Evolutionary conservation across 495 filamentous ascomycete genomes (phyloP).

Genomic region (Friedmanniomyces endolithicus): DNA sequence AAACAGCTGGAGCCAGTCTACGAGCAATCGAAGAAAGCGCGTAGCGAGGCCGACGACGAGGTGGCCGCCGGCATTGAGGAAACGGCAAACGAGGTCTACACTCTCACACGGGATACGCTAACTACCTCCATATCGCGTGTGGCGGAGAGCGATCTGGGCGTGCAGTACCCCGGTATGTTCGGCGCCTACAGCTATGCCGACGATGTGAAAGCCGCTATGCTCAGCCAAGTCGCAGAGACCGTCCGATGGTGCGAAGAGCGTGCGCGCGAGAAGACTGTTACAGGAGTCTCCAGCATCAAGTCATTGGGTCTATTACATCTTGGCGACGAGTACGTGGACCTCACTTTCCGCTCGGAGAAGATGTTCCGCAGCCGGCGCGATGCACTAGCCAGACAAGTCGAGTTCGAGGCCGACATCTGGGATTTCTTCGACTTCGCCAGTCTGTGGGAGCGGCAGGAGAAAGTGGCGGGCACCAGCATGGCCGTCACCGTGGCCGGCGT

Average conservation of each 20-base stretch:
- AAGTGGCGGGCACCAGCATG: constrained; percentile 82
- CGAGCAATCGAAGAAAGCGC: constrained; percentile 70
- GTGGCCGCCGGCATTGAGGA: constrained; percentile 73
- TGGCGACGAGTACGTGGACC: constrained; percentile 67
- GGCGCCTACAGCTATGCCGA: constrained; percentile 85
- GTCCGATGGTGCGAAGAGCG: constrained; percentile 73
- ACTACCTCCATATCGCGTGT: constrained; percentile 56
- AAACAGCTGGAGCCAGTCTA: constrained; percentile 72
- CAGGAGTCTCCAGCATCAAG: constrained; percentile 78
- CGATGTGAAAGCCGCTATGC: constrained; percentile 78
- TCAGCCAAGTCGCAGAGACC: constrained; percentile 67
- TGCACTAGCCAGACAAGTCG: constrained; percentile 65
- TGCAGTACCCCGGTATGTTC: constrained; percentile 77
- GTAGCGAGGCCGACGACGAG: constrained; percentile 65
- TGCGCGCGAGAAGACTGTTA: constrained; percentile 62
- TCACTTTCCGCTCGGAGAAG: constrained; percentile 74
- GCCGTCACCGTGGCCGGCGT: constrained; percentile 86
- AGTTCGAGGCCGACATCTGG: constrained; percentile 73
- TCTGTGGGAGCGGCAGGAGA: constrained; percentile 83
- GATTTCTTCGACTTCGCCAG: constrained; percentile 85
- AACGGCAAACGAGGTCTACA: constrained; percentile 72
- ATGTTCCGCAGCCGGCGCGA: constrained; percentile 85
- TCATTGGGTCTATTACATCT: constrained; percentile 78
- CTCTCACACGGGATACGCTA: constrained; percentile 62
- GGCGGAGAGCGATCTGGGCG: constrained; percentile 64